These are phyloP conservation scores for Eimeria tenella DNA, from an alignment of 169 alveolate genomes.

Conservation along the genomic window DNA sequence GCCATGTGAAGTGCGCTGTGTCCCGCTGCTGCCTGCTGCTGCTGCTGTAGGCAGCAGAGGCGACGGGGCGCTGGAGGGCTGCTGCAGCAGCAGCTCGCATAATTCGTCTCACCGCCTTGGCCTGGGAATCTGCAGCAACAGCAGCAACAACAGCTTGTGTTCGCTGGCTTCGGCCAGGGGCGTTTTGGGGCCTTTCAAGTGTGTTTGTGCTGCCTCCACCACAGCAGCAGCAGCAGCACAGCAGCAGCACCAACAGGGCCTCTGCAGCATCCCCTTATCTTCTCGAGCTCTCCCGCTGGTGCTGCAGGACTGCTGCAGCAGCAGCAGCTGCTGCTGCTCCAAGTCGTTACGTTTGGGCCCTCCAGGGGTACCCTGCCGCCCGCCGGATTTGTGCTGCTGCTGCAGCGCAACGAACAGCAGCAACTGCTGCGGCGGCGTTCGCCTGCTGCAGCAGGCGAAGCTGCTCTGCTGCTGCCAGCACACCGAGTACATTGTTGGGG, in stretches of 20 bases:
- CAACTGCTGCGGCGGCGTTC: conserved; percentile 13
- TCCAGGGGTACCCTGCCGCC: background rate
- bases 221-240: conserved; percentile 17
- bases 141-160: conserved; percentile 10
- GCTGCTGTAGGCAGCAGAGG: background rate
- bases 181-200: background rate
- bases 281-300: conserved; percentile 6
- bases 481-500: background rate
- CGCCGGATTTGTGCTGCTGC: background rate
- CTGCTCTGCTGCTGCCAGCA: conserved; percentile 55
- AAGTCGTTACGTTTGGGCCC: background rate
- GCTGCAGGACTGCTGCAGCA: conserved; percentile 40
- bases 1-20: conserved; percentile 20
- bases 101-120: background rate
- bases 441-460: conserved; percentile 20
- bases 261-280: background rate
- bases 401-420: background rate
- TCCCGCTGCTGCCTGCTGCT: conserved; percentile 26
- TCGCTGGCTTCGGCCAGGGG: background rate
- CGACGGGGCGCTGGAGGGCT: background rate
- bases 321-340: conserved; percentile 26
- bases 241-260: background rate
- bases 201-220: background rate
- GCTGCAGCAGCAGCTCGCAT: conserved; percentile 54
- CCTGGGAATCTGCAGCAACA: conserved; percentile 21